These are phyloP conservation scores for Penicillium polonicum DNA, from an alignment of 2,329 filamentous ascomycete genomes.

Conservation along the genomic window DNA sequence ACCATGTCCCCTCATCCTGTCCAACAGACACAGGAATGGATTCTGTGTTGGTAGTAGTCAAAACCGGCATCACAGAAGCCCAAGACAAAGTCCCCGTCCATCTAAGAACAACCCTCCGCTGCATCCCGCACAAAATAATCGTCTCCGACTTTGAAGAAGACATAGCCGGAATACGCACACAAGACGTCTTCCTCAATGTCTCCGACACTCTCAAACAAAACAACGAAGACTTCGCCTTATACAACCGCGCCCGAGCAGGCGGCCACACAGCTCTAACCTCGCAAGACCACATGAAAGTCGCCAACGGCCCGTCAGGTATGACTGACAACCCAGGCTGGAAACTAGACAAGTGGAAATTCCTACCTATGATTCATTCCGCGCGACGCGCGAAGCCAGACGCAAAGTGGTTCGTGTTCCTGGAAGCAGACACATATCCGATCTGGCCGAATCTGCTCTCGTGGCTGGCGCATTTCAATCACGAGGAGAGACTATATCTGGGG, in stretches of 20 bases:
- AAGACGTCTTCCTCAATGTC: slow-evolving; percentile 52
- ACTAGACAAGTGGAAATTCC: slow-evolving; percentile 56
- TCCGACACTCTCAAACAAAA: slow-evolving; percentile 14
- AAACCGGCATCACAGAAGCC: slow-evolving; percentile 59
- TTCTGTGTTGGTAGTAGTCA: slow-evolving; percentile 56
- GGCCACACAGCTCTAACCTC: slow-evolving; percentile 39
- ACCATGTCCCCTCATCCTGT: slow-evolving; percentile 22
- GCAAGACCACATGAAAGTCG: slow-evolving; percentile 27
- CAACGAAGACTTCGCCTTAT: slow-evolving; percentile 23
- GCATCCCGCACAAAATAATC: slow-evolving; percentile 56
- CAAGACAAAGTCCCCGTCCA: slow-evolving; percentile 56
- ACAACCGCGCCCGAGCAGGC: slow-evolving; percentile 44
- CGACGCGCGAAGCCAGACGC: slow-evolving; percentile 44
- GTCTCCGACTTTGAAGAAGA: slow-evolving; percentile 59
- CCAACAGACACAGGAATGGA: slow-evolving; percentile 44
- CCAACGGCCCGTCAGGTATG: slow-evolving; percentile 32
- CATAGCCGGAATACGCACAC: slow-evolving; percentile 49
- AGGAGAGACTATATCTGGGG: slow-evolving; percentile 50
- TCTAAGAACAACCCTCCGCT: slow-evolving; percentile 54
- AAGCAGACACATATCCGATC: slow-evolving; percentile 56
- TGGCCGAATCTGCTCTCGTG: slow-evolving; percentile 53
- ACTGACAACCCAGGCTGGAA: slow-evolving; percentile 46
- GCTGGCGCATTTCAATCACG: slow-evolving; percentile 49
- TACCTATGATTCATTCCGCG: slow-evolving; percentile 54
- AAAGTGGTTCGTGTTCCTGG: slow-evolving; percentile 58